These are phyloP conservation scores for Nicotiana paniculata DNA, from an alignment of 257 asterid species.

Conservation along the genomic window DNA sequence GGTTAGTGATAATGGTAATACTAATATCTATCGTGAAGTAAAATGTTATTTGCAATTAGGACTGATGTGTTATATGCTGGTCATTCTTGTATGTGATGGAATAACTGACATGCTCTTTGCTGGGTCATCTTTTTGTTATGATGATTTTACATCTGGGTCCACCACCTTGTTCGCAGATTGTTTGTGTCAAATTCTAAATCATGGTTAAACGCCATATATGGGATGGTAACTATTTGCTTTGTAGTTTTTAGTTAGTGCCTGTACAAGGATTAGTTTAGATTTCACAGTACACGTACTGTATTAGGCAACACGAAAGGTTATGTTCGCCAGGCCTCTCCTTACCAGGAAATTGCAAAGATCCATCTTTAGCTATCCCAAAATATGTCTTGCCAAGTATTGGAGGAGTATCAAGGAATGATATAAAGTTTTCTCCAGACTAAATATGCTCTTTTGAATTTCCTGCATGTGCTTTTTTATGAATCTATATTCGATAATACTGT, in stretches of 20 bases:
- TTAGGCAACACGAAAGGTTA: background rate
- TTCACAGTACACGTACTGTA: background rate
- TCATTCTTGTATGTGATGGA: background rate
- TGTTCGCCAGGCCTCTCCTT: background rate
- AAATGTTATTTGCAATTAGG: background rate
- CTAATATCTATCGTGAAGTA: background rate
- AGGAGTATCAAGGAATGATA: background rate
- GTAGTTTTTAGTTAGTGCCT: background rate
- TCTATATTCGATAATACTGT: background rate
- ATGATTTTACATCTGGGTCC: background rate
- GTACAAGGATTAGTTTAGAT: background rate
- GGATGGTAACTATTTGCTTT: background rate
- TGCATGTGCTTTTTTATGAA: background rate
- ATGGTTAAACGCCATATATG: background rate
- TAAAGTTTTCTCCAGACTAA: background rate
- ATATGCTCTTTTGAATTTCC: background rate
- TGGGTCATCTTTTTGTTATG: background rate
- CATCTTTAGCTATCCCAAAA: background rate
- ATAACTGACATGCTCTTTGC: background rate
- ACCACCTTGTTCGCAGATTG: background rate
- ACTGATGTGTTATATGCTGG: background rate
- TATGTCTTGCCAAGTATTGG: background rate
- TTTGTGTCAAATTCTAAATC: background rate
- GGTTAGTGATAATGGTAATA: conserved; percentile 30
- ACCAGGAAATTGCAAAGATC: background rate